A percentile compares a stretch with the other conserved stretches of the same genome.
Evolutionary conservation across 1,139 yeast genomes (phyloP).

Genomic region (Yamadazyma spencermartinsiae): DNA sequence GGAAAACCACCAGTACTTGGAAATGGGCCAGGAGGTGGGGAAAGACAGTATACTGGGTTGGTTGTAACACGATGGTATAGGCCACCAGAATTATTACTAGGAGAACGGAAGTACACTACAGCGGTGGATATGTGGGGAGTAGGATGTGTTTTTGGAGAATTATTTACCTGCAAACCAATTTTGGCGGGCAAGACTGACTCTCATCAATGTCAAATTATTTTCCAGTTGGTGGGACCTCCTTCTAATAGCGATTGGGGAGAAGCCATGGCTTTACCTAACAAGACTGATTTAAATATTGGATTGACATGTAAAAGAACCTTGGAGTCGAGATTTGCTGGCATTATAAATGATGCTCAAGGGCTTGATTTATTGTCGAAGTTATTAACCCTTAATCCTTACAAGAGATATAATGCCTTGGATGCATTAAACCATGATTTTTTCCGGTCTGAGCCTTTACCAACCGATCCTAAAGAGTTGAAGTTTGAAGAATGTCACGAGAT

Average conservation of each 20-base stretch:
- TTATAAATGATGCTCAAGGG: conserved; percentile 34
- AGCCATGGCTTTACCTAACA: conserved; percentile 64
- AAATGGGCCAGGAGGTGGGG: conserved; percentile 72
- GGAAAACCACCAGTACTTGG: conserved; percentile 65
- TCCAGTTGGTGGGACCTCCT: conserved; percentile 83
- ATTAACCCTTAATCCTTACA: conserved; percentile 65
- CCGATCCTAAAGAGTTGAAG: conserved; percentile 48
- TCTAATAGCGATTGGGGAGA: conserved; percentile 63
- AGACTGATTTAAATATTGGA: conserved; percentile 42
- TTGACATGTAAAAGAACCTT: conserved; percentile 55
- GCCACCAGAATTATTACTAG: conserved; percentile 83
- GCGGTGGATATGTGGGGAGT: conserved; percentile 98
- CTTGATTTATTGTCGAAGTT: conserved; percentile 52
- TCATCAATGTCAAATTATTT: conserved; percentile 87
- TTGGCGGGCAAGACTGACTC: conserved; percentile 82
- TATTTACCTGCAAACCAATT: conserved; percentile 79
- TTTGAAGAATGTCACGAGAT: conserved; percentile 90
- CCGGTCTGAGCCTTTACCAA: conserved; percentile 61
- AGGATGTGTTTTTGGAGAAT: conserved; percentile 94
- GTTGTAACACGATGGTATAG: conserved; percentile 98
- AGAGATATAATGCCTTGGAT: conserved; percentile 73
- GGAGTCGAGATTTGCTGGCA: conserved; percentile 40
- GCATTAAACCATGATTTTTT: conserved; percentile 77
- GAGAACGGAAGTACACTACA: conserved; percentile 83
- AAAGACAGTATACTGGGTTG: conserved; percentile 76